phyloP scores from a whole-genome alignment of 2,329 filamentous ascomycete species.

The Clonostachys sp. region DNA sequence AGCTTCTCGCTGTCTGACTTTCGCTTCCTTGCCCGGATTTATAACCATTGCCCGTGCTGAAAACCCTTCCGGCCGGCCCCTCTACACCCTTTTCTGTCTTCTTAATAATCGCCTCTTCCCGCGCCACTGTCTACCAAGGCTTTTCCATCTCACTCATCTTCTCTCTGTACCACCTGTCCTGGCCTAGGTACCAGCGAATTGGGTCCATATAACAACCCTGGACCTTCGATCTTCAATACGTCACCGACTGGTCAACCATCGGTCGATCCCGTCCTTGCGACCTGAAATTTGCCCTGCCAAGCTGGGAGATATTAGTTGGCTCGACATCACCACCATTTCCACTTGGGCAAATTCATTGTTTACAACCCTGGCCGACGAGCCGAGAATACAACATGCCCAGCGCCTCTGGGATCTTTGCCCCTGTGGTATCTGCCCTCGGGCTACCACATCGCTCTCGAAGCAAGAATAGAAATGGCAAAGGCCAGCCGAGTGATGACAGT shows the following conservation, averaged over 20 bases:
- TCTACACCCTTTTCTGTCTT: not conserved
- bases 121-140: too few relatives aligned
- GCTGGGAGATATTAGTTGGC: not conserved
- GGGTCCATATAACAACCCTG: too few relatives aligned
- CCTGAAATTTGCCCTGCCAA: not conserved
- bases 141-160: too few relatives aligned
- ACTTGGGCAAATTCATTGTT: not conserved
- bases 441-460: conserved; percentile 5
- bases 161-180: too few relatives aligned
- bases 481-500: too few relatives aligned
- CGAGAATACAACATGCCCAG: conserved; percentile 16
- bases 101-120: too few relatives aligned
- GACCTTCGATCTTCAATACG: too few relatives aligned
- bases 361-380: not conserved
- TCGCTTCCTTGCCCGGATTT: not conserved
- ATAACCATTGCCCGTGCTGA: not conserved
- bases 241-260: not conserved
- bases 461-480: too few relatives aligned
- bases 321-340: not conserved
- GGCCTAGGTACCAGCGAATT: too few relatives aligned
- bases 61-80: not conserved
- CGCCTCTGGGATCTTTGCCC: conserved; percentile 18
- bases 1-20: not conserved
- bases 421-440: conserved; percentile 26
- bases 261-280: not conserved